Evolutionary conservation across 108 stramenopile genomes (phyloP).

Genomic region (Fistulifera solaris): DNA sequence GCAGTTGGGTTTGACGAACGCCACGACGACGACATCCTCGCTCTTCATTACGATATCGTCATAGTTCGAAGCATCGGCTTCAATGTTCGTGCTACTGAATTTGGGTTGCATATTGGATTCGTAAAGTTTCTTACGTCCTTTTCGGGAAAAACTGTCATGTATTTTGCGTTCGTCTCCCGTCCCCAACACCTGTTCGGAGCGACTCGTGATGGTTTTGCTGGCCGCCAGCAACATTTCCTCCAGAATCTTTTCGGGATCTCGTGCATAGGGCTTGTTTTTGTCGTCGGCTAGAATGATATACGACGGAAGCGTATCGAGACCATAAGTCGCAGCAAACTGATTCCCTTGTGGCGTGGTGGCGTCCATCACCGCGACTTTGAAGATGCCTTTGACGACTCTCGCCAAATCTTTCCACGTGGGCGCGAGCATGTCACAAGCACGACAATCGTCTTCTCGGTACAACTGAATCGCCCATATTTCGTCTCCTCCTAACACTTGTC

Average conservation of each 20-base stretch:
- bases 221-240: constrained; percentile 6
- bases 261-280: constrained; percentile 7
- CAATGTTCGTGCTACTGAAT: constrained; percentile 2
- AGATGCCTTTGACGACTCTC: constrained; percentile 14
- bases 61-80: constrained; percentile 10
- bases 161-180: background rate
- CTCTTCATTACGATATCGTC: constrained; percentile 20
- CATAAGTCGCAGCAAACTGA: constrained; percentile 4
- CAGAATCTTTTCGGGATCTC: constrained; percentile 13
- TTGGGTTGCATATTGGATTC: background rate
- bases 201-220: constrained; percentile 4
- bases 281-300: constrained; percentile 10
- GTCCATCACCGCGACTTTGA: constrained; percentile 18
- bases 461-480: too few relatives aligned
- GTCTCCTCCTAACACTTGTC: too few relatives aligned
- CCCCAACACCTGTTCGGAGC: background rate
- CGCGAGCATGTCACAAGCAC: too few relatives aligned
- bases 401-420: constrained; percentile 4
- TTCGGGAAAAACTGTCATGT: background rate
- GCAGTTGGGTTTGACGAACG: constrained; percentile 28
- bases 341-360: background rate
- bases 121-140: background rate
- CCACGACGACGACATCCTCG: constrained; percentile 16
- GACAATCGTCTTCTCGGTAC: too few relatives aligned
- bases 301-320: constrained; percentile 5